Evolutionary conservation across 1,139 yeast species (phyloP).

Genomic region (Protomyces lactucae-debilis): DNA sequence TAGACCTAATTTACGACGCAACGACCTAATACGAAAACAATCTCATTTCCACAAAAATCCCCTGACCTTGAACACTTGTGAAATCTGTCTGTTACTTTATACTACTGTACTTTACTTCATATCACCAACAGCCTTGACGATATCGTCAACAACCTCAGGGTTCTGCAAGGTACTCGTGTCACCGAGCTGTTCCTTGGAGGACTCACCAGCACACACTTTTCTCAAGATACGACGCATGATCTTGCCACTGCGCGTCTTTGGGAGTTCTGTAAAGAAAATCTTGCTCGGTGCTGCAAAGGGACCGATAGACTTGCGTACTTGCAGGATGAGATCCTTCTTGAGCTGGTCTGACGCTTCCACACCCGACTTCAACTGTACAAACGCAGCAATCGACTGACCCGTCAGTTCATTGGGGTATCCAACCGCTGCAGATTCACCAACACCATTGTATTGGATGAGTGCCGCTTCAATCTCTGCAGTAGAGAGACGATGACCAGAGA

Average conservation of each 20-base stretch:
- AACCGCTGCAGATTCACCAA: conserved; percentile 91
- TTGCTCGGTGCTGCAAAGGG: conserved; percentile 98
- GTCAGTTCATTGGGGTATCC: conserved; percentile 93
- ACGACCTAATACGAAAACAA: not conserved
- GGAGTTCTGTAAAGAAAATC: conserved; percentile 80
- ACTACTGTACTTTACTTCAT: not conserved
- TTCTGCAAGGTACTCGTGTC: conserved; percentile 87
- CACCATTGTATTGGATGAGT: conserved; percentile 68
- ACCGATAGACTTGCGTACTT: conserved; percentile 90
- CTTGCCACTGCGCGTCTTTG: conserved; percentile 97
- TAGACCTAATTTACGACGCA: not conserved
- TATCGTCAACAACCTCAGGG: conserved; percentile 75
- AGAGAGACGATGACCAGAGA: conserved; percentile 93
- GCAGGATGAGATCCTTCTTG: conserved; percentile 77
- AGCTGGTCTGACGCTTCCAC: conserved; percentile 51
- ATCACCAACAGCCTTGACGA: conserved; percentile 46
- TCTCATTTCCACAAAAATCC: too few species aligned
- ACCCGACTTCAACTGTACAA: conserved; percentile 70
- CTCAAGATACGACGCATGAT: conserved; percentile 97
- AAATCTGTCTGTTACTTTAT: not conserved
- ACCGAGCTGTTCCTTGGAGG: conserved; percentile 74
- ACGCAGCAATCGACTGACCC: conserved; percentile 96
- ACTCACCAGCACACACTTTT: conserved; percentile 78
- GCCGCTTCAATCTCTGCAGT: conserved; percentile 98
- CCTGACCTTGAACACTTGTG: too few species aligned